A percentile compares a stretch with the other conserved stretches of the same genome.
These are phyloP conservation scores for Alternaria incomplexa DNA, from an alignment of 2,329 filamentous ascomycete genomes.

Conservation along the genomic window DNA sequence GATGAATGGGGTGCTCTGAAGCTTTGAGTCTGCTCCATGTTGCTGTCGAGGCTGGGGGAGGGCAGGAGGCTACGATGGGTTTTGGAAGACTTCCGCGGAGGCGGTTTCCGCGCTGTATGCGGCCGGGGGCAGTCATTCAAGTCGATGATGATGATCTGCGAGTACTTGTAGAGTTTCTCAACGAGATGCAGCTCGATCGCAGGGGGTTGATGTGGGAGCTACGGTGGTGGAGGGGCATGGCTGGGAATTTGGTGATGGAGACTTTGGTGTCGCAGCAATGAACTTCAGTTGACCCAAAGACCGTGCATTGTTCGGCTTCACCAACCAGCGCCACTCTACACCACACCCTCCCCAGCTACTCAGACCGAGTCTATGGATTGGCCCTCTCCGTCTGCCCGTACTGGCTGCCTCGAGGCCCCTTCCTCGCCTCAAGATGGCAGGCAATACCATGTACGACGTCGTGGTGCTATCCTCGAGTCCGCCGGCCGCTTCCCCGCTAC, in stretches of 20 bases:
- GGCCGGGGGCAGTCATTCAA: background rate
- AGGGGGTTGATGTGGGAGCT: background rate
- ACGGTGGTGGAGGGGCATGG: conserved; percentile 3
- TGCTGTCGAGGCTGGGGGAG: background rate
- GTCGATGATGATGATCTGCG: background rate
- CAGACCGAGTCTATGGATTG: conserved; percentile 4
- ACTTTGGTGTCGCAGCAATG: conserved; percentile 9
- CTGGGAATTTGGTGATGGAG: conserved; percentile 2
- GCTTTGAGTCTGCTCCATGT: background rate
- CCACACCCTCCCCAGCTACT: background rate
- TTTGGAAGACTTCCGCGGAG: background rate
- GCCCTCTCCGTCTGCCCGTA: background rate
- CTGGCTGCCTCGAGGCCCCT: conserved; percentile 12
- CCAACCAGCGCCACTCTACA: background rate
- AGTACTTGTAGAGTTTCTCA: background rate
- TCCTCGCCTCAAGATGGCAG: conserved; percentile 31
- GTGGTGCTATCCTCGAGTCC: conserved; percentile 44
- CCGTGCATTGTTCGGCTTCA: conserved; percentile 6
- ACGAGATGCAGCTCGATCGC: background rate
- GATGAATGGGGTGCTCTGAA: background rate
- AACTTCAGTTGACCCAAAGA: conserved; percentile 4
- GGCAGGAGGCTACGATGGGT: background rate
- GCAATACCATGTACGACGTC: conserved; percentile 27
- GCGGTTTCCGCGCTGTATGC: background rate
- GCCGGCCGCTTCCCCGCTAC: conserved; percentile 30